Conservation (phyloP, 139 green algal species). For the Ostreobium quekettii region DNA sequence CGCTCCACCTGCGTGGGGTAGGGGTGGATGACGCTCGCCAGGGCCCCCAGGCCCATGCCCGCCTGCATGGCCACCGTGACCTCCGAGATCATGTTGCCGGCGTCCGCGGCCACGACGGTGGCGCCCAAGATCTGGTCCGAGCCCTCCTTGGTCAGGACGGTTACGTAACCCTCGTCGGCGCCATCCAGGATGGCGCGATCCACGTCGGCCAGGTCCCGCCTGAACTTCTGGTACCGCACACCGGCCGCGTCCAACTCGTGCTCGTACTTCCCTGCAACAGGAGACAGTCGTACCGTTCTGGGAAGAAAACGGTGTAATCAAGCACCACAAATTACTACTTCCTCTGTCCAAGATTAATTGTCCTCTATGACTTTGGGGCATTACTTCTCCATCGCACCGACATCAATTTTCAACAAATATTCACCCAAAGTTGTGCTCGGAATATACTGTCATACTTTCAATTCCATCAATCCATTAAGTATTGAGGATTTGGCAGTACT, state of each 20-base stretch:
- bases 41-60: slow-evolving; percentile 15
- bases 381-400: too few relatives aligned
- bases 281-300: too few relatives aligned
- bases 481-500: too few relatives aligned
- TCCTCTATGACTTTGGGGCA: too few relatives aligned
- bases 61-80: slow-evolving; percentile 23
- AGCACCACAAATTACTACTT: too few relatives aligned
- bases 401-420: too few relatives aligned
- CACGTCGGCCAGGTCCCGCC: slow-evolving; percentile 14
- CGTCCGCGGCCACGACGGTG: slow-evolving; percentile 22
- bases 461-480: too few relatives aligned
- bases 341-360: too few relatives aligned
- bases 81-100: slow-evolving; percentile 30
- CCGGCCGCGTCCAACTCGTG: slow-evolving; percentile 11
- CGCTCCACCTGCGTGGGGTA: slow-evolving; percentile 20
- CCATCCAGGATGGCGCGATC: slow-evolving; percentile 24
- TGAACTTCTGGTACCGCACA: slow-evolving; percentile 21
- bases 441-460: too few relatives aligned
- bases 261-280: too few relatives aligned
- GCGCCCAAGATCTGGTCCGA: slow-evolving; percentile 24
- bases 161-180: slow-evolving; percentile 20
- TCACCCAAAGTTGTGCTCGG: too few relatives aligned
- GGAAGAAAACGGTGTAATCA: too few relatives aligned
- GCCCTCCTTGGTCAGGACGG: slow-evolving; percentile 10
- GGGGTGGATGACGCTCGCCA: slow-evolving; percentile 26